phyloP scores from a whole-genome alignment of 2,329 filamentous ascomycete species.

The Periconia macrospinosa region DNA sequence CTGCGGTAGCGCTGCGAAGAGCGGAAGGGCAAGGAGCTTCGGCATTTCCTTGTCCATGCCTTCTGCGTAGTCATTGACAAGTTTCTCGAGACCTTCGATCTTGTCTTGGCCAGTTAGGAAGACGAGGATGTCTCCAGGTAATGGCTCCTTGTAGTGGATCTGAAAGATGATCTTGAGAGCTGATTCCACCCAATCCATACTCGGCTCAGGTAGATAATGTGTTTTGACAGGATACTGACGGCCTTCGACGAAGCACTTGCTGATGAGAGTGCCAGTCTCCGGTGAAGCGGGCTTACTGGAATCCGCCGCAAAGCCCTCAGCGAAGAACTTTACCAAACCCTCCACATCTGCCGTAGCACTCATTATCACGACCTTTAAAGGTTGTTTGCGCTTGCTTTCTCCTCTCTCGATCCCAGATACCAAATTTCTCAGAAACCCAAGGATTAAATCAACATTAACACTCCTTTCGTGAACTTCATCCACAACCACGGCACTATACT shows the following conservation, averaged over 20 bases:
- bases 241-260: conserved; percentile 74
- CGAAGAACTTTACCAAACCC: conserved; percentile 75
- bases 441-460: conserved; percentile 86
- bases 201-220: conserved; percentile 71
- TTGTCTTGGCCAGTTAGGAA: conserved; percentile 94
- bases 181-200: conserved; percentile 79
- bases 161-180: conserved; percentile 81
- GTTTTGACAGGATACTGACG: conserved; percentile 84
- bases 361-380: conserved; percentile 92
- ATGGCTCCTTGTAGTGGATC: conserved; percentile 81
- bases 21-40: conserved; percentile 70
- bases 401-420: conserved; percentile 64
- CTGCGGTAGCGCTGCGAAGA: conserved; percentile 89
- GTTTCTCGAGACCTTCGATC: conserved; percentile 77
- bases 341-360: conserved; percentile 93
- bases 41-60: conserved; percentile 76
- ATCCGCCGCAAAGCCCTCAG: conserved; percentile 22
- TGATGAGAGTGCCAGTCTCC: conserved; percentile 5
- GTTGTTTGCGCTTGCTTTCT: conserved; percentile 59
- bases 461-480: conserved; percentile 98
- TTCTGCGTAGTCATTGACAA: conserved; percentile 77
- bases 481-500: conserved; percentile 88
- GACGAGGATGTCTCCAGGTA: conserved; percentile 92
- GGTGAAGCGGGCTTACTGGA: background rate
- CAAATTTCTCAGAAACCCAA: conserved; percentile 85